Evolutionary conservation across 345 rosid species (phyloP).

Genomic region (Pistacia atlantica): DNA sequence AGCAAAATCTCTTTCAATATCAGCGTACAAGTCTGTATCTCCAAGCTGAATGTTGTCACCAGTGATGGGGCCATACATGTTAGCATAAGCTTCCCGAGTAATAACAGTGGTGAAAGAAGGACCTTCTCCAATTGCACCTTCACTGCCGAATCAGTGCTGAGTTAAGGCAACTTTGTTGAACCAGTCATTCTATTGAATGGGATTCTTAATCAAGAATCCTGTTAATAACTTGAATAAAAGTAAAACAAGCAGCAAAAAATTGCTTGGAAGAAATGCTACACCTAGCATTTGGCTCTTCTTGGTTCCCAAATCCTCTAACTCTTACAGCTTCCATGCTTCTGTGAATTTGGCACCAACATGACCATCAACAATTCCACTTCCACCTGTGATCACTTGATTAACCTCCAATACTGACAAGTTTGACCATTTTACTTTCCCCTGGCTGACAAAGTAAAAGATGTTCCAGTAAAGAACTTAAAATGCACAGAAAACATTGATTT

Average conservation of each 20-base stretch:
- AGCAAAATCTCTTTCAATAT: slow-evolving; percentile 80
- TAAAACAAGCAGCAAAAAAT: slow-evolving; percentile 19
- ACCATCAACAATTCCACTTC: slow-evolving; percentile 76
- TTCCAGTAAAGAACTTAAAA: slow-evolving; percentile 16
- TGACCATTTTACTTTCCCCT: slow-evolving; percentile 76
- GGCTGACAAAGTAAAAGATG: slow-evolving; percentile 60
- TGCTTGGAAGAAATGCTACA: slow-evolving; percentile 34
- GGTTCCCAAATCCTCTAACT: slow-evolving; percentile 45
- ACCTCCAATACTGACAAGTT: slow-evolving; percentile 88
- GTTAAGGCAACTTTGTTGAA: slow-evolving; percentile 13
- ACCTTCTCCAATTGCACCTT: slow-evolving; percentile 65
- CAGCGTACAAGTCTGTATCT: slow-evolving; percentile 87
- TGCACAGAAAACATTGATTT: not conserved
- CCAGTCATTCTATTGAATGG: not conserved
- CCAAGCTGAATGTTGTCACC: slow-evolving; percentile 91
- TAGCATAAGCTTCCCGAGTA: slow-evolving; percentile 75
- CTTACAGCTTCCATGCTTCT: slow-evolving; percentile 49
- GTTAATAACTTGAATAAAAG: slow-evolving; percentile 8
- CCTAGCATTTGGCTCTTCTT: slow-evolving; percentile 73
- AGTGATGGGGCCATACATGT: slow-evolving; percentile 90
- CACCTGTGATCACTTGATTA: slow-evolving; percentile 75
- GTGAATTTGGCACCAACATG: slow-evolving; percentile 45
- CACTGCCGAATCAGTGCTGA: slow-evolving; percentile 55
- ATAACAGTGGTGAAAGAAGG: slow-evolving; percentile 48
- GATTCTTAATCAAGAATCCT: slow-evolving; percentile 10